A percentile compares a stretch with the other conserved stretches of the same genome.
phyloP scores from a whole-genome alignment of 108 stramenopile genomes.

The Mediolabrus comicus region DNA sequence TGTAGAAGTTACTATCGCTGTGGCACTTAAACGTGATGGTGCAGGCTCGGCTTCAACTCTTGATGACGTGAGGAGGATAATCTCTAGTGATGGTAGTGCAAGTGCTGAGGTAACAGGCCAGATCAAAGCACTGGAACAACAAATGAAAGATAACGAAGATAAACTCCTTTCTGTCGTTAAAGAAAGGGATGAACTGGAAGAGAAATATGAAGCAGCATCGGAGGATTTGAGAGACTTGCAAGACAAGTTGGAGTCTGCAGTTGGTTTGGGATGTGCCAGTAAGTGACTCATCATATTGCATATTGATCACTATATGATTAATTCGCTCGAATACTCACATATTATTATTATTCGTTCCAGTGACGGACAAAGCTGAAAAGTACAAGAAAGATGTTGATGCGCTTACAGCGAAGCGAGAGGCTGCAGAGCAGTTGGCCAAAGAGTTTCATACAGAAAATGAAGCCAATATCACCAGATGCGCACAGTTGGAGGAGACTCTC shows the following conservation, averaged over 20 bases:
- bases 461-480: slow-evolving; percentile 7
- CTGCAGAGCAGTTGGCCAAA: neutral
- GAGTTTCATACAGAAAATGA: slow-evolving; percentile 7
- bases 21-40: neutral
- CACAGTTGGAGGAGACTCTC: neutral
- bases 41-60: neutral
- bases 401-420: slow-evolving; percentile 8
- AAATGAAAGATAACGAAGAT: slow-evolving; percentile 1
- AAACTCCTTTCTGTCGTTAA: neutral
- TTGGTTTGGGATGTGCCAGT: neutral
- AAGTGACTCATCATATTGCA: no score
- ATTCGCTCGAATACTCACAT: no score
- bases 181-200: neutral
- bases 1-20: neutral
- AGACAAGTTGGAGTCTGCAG: slow-evolving; percentile 7
- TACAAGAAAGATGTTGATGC: slow-evolving; percentile 1
- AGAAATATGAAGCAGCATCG: neutral
- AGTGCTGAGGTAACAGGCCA: neutral
- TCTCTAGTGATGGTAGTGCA: neutral
- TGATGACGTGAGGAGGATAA: neutral
- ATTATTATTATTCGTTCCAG: no score
- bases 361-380: slow-evolving; percentile 1
- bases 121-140: slow-evolving; percentile 6
- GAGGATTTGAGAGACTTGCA: neutral
- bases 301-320: no score